Evolutionary conservation across 345 rosid genomes (phyloP), one percentile per base, ranked within the genome.

Genomic region (Leavenworthia alabamica): DNA sequence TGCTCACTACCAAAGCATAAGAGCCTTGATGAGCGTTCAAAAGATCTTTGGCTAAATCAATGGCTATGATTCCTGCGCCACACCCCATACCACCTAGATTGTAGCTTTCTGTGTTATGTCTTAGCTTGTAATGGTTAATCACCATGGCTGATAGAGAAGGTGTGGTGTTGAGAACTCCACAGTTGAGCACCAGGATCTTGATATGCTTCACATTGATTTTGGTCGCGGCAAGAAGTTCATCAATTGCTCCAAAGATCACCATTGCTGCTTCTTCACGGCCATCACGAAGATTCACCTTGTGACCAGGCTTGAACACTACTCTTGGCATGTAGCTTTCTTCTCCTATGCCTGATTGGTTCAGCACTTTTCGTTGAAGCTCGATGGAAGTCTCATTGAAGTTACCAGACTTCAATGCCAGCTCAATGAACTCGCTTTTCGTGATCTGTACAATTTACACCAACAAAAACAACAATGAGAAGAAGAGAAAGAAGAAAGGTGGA

Each of bases 11-110:
- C 20, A 83, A 72, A 3, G 90, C 96, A 7, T 83, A 82, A 4
- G 74, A 65, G 7, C 80, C 77, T 13, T 80, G 90, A 64, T 81
- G 67, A 5, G 79, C 85, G 16, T 62, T 70, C 62, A 86, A 27
- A 9, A 84, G 75, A 64, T 84, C 85, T 71, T 66, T 80, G 1
- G 85, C 90, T 27, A 84, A 66, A 66, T 81, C 90, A 64, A 86
- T 63, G 3, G 90, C 90, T 56, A 83, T 76, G 66, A 83, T 72
- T n/a, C 93, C 93, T 0, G 90, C 90, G 8, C 89, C 67, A 29
- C 96, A 86, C 0, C 94, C 89, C 96, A 83, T 89, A 9, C 90
- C 96, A 23, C 89, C 90, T 11, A 89, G 82, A 57, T 86, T 86
- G 78, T 76, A 86, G 82, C 83, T 86, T 39, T 74, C 77, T 41